Conservation (phyloP, 805 yeast species). For the Spathaspora arborariae region DNA sequence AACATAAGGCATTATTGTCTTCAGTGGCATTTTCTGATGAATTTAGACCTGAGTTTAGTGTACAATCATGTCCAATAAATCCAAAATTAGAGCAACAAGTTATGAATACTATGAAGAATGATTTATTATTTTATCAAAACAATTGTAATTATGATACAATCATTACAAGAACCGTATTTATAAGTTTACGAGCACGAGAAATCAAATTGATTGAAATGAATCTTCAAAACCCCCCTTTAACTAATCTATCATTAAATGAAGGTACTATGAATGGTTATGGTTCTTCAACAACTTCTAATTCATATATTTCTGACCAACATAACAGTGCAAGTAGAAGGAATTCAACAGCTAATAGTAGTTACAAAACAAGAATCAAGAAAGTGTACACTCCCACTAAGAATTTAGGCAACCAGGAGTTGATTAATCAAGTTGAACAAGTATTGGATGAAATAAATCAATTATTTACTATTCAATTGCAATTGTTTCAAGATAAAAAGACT, state of each 20-base stretch:
- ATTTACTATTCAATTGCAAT: constrained; percentile 9
- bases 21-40: constrained; percentile 45
- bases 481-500: constrained; percentile 8
- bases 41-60: constrained; percentile 47
- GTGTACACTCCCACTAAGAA: constrained; percentile 32
- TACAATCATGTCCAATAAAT: constrained; percentile 54
- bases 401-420: constrained; percentile 27
- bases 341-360: constrained; percentile 13
- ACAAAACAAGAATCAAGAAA: constrained; percentile 35
- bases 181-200: constrained; percentile 43
- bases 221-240: constrained; percentile 14
- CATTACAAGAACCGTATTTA: constrained; percentile 34
- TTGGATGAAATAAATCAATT: constrained; percentile 24
- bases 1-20: constrained; percentile 23
- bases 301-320: constrained; percentile 1
- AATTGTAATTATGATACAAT: constrained; percentile 28
- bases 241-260: neutral
- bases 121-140: constrained; percentile 41
- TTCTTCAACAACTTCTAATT: neutral
- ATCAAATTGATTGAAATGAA: constrained; percentile 42
- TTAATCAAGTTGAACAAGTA: constrained; percentile 22
- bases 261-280: neutral
- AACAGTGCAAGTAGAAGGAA: constrained; percentile 1
- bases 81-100: constrained; percentile 49
- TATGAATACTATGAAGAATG: constrained; percentile 49